Conservation (phyloP, 768 basidiomycete species). For the Mrakia frigida region DNA sequence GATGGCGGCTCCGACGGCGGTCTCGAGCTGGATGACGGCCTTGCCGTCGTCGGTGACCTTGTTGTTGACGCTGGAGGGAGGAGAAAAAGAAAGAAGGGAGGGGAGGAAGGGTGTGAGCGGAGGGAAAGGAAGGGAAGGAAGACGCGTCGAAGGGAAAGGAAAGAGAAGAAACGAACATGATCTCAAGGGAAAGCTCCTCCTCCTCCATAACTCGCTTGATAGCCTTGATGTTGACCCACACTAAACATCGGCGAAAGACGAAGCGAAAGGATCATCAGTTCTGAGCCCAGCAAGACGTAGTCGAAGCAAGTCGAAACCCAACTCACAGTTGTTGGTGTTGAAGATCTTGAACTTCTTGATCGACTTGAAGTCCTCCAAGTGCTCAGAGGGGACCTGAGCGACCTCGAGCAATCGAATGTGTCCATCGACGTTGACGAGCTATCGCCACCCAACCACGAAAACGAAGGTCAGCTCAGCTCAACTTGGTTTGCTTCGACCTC, state of each 20-base stretch:
- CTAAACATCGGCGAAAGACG: slow-evolving; percentile 14
- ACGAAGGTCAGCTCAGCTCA: not conserved
- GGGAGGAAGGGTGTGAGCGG: not conserved
- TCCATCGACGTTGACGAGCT: slow-evolving; percentile 81
- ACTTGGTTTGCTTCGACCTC: not conserved
- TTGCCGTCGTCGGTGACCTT: slow-evolving; percentile 81
- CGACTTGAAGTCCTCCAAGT: slow-evolving; percentile 90
- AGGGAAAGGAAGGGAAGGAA: not conserved
- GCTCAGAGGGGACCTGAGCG: slow-evolving; percentile 87
- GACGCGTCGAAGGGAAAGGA: not conserved
- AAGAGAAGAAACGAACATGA: slow-evolving; percentile 54
- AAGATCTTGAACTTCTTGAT: slow-evolving; percentile 70
- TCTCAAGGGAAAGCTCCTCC: slow-evolving; percentile 82
- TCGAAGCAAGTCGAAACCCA: not conserved
- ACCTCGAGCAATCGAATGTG: slow-evolving; percentile 84
- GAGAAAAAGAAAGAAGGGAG: not conserved
- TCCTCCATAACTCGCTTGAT: slow-evolving; percentile 84
- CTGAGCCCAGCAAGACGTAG: no score
- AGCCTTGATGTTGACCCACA: slow-evolving; percentile 53
- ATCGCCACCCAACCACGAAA: not conserved
- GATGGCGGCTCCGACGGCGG: slow-evolving; percentile 87
- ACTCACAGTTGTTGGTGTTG: slow-evolving; percentile 49
- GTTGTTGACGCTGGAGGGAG: slow-evolving; percentile 43
- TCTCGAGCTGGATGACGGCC: slow-evolving; percentile 79
- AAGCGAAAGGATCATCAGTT: not conserved